Percentiles rank a stretch among this genome's conserved stretches.
phyloP scores from a whole-genome alignment of 2,329 filamentous ascomycete species.

The Claviceps sp. region DNA sequence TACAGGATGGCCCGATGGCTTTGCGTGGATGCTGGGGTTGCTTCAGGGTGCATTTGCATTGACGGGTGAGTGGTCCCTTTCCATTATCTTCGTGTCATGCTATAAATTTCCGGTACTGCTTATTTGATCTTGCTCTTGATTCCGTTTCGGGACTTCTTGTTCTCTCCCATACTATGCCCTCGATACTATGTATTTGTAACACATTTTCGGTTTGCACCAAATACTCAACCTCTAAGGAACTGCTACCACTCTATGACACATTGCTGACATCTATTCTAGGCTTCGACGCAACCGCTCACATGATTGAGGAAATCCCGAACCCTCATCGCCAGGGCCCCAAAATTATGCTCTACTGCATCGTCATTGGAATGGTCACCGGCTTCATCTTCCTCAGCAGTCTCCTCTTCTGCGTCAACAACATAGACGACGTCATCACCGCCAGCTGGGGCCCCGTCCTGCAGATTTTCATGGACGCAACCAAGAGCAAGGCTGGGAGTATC shows the following conservation, averaged over 20 bases:
- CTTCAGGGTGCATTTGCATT: conserved; percentile 38
- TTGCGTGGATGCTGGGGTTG: conserved; percentile 42
- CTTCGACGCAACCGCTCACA: conserved; percentile 36
- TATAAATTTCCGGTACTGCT: too few relatives aligned
- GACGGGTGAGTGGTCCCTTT: conserved; percentile 16
- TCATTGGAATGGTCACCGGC: conserved; percentile 50
- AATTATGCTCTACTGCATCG: conserved; percentile 53
- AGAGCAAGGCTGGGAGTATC: conserved; percentile 46
- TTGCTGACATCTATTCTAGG: conserved; percentile 10
- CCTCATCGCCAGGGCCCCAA: conserved; percentile 44
- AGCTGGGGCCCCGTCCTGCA: conserved; percentile 45
- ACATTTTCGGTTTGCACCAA: too few relatives aligned
- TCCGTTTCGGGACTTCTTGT: too few relatives aligned
- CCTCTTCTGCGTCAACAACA: conserved; percentile 49
- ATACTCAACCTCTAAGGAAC: too few relatives aligned
- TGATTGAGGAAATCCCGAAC: conserved; percentile 45
- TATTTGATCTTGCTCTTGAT: too few relatives aligned
- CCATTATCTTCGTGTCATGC: not conserved
- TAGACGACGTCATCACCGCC: conserved; percentile 42
- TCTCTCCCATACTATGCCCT: too few relatives aligned
- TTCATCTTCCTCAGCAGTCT: conserved; percentile 49
- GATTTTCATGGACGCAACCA: conserved; percentile 52
- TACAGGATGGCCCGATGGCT: conserved; percentile 55
- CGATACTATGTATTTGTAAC: too few relatives aligned
- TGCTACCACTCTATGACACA: too few relatives aligned